Percentiles rank a stretch among this genome's conserved stretches.
Evolutionary conservation across 768 basidiomycete species (phyloP).

Genomic region (Leccinum uliginosum): DNA sequence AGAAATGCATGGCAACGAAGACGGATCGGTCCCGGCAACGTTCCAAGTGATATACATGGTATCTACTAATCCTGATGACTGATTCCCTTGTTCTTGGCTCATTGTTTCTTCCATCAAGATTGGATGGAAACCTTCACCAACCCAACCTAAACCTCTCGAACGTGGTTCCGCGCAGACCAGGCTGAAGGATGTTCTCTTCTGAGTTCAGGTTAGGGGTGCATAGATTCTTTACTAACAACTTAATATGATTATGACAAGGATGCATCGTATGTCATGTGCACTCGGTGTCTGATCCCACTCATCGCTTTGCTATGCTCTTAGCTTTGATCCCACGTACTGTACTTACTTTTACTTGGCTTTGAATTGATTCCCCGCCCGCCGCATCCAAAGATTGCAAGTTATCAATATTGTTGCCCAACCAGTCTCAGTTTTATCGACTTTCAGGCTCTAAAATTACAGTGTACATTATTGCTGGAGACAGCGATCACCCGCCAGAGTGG

Average conservation of each 20-base stretch:
- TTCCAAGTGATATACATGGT: constrained; percentile 97
- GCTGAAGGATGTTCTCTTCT: constrained; percentile 56
- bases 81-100: neutral
- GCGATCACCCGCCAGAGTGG: neutral
- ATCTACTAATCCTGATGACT: constrained; percentile 16
- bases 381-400: neutral
- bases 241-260: neutral
- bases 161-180: constrained; percentile 59
- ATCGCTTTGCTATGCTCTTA: neutral
- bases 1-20: constrained; percentile 84
- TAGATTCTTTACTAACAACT: neutral
- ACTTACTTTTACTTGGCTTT: neutral
- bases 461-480: neutral
- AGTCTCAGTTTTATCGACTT: neutral
- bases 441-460: constrained; percentile 1
- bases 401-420: neutral
- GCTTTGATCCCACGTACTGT: neutral
- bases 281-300: neutral
- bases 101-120: constrained; percentile 43
- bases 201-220: constrained; percentile 2
- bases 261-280: neutral
- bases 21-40: constrained; percentile 86
- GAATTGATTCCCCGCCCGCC: neutral
- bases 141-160: constrained; percentile 61
- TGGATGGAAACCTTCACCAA: constrained; percentile 75